Base-by-base conservation (phyloP, 2,329 filamentous ascomycete genomes). In the Cladosporium cucumerinum region DNA sequence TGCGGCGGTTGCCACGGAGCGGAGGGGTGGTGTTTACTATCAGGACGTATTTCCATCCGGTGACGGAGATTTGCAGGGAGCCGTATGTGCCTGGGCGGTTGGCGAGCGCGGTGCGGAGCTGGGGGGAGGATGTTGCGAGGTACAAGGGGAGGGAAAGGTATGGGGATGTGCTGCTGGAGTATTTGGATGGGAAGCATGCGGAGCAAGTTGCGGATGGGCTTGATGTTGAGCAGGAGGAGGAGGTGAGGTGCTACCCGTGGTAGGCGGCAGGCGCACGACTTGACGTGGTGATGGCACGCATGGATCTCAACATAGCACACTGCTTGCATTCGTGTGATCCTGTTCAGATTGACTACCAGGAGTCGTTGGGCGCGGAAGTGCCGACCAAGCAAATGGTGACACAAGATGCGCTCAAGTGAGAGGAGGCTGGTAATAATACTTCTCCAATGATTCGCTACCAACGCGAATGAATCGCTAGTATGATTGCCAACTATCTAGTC, bases 61-160 rank as follows among this genome's bases (percentile, higher is more conserved):
- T 94, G 32, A 87, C 82, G 0, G 86, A 88, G 18, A 84, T 94
- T 65, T 87, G 79, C 0, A 76, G 86, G 74, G 90, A 94, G 78
- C 85, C 87, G 21, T 91, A 90, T 74, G 91, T 96, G 0, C 91
- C 92, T 0, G 91, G 92, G 0, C 78, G 92, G 36, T 75, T 96
- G 72, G 92, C 92, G 2, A 91, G 89, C 70, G 91, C 90, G 5
- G 79, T 96, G 4, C 81, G 92, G 46, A 94, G 91, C 75, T 95
- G 92, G 92, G 90, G 89, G 0, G 86, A 89, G 51, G 88, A 92
- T 78, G 91, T 95, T 8, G 84, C 85, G 18, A 80, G 79, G 69
- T 96, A 96, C 74, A 95, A 95, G 79, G 91, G 92, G 0, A 87
- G 83, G 73, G 89, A 91, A 69, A 86, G 83, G 78, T 96, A 93